phyloP scores from a whole-genome alignment of 202 grass and related monocot genomes.

The Cymbopogon flexuosus region DNA sequence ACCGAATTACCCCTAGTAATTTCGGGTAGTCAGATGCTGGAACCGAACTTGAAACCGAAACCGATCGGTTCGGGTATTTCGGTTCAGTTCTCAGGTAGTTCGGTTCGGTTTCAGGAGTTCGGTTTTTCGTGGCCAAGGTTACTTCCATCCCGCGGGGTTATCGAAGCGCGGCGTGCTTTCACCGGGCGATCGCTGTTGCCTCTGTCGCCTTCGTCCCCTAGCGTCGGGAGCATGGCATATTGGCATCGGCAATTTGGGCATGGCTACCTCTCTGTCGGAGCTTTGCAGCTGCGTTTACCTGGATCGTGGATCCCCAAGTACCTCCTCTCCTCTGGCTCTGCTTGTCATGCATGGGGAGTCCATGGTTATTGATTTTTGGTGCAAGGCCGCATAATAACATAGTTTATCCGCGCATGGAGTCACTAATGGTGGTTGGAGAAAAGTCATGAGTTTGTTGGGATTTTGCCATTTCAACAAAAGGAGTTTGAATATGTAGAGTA shows the following conservation, averaged over 20 bases:
- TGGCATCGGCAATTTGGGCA: not conserved
- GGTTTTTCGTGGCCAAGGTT: too few relatives aligned
- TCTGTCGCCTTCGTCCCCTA: not conserved
- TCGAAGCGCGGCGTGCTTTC: not conserved
- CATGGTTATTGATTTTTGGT: not conserved
- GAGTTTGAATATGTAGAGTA: not conserved
- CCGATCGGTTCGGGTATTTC: too few relatives aligned
- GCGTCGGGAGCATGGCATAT: not conserved
- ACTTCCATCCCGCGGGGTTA: not conserved
- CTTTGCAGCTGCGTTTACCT: not conserved
- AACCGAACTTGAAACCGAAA: too few relatives aligned
- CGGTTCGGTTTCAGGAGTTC: too few relatives aligned
- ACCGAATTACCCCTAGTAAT: too few relatives aligned
- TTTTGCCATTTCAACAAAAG: not conserved
- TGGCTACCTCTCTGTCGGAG: not conserved
- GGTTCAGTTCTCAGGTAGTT: too few relatives aligned
- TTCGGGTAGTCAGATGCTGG: too few relatives aligned
- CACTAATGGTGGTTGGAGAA: not conserved
- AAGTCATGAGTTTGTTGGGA: not conserved
- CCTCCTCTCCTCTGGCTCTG: not conserved
- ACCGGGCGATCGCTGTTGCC: not conserved
- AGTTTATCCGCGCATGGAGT: not conserved
- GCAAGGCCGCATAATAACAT: not conserved
- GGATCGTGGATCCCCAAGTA: not conserved
- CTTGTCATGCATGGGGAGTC: not conserved